These are phyloP conservation scores for Hyphopichia buzzinii DNA, from an alignment of 1,139 yeast species.

Conservation along the genomic window DNA sequence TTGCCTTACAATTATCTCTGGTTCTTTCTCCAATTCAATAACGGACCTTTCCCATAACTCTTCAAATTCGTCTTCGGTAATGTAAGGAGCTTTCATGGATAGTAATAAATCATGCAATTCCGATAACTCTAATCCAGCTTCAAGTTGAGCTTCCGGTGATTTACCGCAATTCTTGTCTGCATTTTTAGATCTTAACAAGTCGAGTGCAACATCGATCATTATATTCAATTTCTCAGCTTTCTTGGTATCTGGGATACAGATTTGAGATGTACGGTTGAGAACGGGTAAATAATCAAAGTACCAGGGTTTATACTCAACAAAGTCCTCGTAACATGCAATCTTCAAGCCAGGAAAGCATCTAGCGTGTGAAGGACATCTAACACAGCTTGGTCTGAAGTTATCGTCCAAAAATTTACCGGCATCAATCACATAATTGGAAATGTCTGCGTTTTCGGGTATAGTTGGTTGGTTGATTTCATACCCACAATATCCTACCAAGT, in stretches of 20 bases:
- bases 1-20: conserved; percentile 85
- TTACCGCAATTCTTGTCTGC: conserved; percentile 70
- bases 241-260: conserved; percentile 76
- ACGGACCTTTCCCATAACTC: conserved; percentile 75
- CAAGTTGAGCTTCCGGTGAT: conserved; percentile 32
- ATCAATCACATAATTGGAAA: conserved; percentile 14
- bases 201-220: conserved; percentile 66
- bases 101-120: conserved; percentile 62
- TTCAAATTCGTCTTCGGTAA: conserved; percentile 73
- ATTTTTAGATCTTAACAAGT: conserved; percentile 63
- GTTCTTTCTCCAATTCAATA: conserved; percentile 63
- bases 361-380: conserved; percentile 80
- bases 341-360: conserved; percentile 61
- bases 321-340: conserved; percentile 71
- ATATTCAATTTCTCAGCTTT: conserved; percentile 67
- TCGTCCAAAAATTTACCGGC: conserved; percentile 34
- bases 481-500: conserved; percentile 68
- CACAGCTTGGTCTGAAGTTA: conserved; percentile 59
- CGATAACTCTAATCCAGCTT: conserved; percentile 50
- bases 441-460: conserved; percentile 20
- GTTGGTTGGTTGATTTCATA: conserved; percentile 45
- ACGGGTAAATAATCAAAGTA: conserved; percentile 57
- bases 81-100: conserved; percentile 55
- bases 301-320: conserved; percentile 54
- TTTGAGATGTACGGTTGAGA: conserved; percentile 39